phyloP scores from a whole-genome alignment of 345 rosid species.

The Citrus sp. region DNA sequence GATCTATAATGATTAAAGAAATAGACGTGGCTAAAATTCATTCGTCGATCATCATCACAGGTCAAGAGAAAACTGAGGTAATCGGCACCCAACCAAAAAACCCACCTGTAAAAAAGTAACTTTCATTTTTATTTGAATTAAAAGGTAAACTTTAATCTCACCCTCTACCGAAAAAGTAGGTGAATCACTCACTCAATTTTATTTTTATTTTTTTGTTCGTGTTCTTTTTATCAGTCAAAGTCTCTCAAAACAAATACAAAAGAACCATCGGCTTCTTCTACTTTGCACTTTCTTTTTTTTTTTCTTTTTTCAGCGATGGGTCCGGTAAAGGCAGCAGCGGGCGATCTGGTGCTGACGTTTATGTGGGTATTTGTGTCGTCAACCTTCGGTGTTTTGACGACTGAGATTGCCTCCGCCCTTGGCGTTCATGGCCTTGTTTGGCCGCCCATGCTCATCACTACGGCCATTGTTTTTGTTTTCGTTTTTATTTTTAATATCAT shows the following conservation, averaged over 20 bases:
- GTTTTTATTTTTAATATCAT: constrained; percentile 56
- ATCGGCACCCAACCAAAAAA: too few relatives aligned
- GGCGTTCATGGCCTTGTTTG: constrained; percentile 49
- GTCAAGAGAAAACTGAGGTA: too few relatives aligned
- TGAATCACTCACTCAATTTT: neutral
- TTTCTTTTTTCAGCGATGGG: constrained; percentile 30
- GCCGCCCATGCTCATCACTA: constrained; percentile 49
- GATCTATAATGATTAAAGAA: too few relatives aligned
- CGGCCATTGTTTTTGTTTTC: constrained; percentile 56
- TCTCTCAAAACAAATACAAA: neutral
- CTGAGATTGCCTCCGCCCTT: constrained; percentile 41
- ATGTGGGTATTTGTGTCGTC: constrained; percentile 75
- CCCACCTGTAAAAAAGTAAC: neutral
- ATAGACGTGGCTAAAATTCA: neutral
- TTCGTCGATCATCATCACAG: too few relatives aligned
- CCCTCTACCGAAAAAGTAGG: neutral
- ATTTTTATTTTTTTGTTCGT: too few relatives aligned
- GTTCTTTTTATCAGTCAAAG: neutral
- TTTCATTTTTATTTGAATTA: neutral
- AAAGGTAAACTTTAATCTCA: neutral
- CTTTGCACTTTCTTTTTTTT: too few relatives aligned
- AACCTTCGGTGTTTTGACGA: constrained; percentile 56
- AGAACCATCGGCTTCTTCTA: too few relatives aligned
- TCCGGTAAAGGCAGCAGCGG: constrained; percentile 58
- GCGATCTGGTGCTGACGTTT: constrained; percentile 62